Evolutionary conservation across 441 rosid species (phyloP).

Genomic region (Rhodomyrtus psidioides): DNA sequence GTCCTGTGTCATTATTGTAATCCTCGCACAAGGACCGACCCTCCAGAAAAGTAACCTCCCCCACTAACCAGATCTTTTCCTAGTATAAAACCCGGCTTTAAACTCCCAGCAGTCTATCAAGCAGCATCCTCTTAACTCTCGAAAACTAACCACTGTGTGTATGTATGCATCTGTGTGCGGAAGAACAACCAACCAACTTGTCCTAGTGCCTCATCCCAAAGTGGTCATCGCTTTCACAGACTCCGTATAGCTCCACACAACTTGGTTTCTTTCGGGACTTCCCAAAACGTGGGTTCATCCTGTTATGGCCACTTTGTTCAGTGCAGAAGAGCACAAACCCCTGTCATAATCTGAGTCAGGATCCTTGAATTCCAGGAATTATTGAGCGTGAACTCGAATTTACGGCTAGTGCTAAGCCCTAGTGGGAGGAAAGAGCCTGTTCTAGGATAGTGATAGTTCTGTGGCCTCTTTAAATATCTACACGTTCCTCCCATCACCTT

Average conservation of each 20-base stretch:
- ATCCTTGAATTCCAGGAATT: background rate
- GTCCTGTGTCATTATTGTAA: constrained; percentile 7
- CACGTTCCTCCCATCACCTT: background rate
- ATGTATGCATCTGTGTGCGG: background rate
- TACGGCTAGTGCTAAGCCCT: background rate
- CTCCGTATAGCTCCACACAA: background rate
- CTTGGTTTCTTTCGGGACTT: background rate
- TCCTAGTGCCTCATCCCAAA: background rate
- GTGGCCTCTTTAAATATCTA: constrained; percentile 10
- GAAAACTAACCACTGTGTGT: background rate
- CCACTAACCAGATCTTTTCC: constrained; percentile 10
- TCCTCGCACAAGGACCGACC: background rate
- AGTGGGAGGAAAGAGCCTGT: background rate
- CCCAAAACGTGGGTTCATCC: constrained; percentile 17
- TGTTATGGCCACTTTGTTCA: background rate
- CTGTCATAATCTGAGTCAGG: background rate
- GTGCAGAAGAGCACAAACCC: background rate
- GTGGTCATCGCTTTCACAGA: background rate
- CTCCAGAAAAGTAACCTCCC: background rate
- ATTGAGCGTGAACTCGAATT: background rate
- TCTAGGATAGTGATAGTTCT: constrained; percentile 4
- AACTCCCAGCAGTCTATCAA: background rate
- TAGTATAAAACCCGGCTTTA: background rate
- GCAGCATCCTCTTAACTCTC: background rate
- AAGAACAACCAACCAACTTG: background rate